Conservation (phyloP, 1,284 basidiomycete genomes). For the Ustilago curta region DNA sequence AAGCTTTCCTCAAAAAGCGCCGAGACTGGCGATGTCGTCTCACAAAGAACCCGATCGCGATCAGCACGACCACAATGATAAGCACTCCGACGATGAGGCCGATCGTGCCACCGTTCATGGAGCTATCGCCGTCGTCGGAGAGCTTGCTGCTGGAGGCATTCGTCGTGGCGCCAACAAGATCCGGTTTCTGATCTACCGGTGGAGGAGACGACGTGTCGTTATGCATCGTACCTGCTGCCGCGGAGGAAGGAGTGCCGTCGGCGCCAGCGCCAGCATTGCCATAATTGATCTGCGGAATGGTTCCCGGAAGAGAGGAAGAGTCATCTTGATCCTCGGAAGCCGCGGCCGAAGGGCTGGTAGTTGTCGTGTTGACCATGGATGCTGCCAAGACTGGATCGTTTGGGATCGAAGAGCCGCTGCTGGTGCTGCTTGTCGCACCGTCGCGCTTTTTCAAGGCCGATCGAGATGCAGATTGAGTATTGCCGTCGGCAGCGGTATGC, state of each 20-base stretch:
- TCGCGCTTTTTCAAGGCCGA: constrained; percentile 1
- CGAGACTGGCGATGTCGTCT: constrained; percentile 7
- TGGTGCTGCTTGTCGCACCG: background rate
- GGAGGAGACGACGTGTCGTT: constrained; percentile 11
- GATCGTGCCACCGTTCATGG: background rate
- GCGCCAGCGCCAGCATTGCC: background rate
- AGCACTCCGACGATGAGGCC: constrained; percentile 3
- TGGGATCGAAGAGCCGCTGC: background rate
- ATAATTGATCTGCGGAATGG: constrained; percentile 6
- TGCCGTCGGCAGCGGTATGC: too few relatives aligned
- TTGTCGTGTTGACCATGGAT: background rate
- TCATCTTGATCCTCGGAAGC: background rate
- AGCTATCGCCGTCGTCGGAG: background rate
- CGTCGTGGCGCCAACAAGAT: background rate
- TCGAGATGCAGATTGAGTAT: too few relatives aligned
- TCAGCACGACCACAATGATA: background rate
- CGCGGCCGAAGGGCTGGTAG: constrained; percentile 1
- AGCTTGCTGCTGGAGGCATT: background rate
- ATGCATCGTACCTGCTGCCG: constrained; percentile 10
- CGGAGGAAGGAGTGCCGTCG: background rate
- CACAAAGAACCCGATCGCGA: constrained; percentile 8
- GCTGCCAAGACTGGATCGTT: too few relatives aligned
- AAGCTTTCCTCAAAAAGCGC: background rate
- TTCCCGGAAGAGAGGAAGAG: background rate
- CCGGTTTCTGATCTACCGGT: background rate